Percentiles rank a stretch among this genome's conserved stretches.
These are phyloP conservation scores for Penicillium concentricum DNA, from an alignment of 2,329 filamentous ascomycete genomes.

Conservation along the genomic window DNA sequence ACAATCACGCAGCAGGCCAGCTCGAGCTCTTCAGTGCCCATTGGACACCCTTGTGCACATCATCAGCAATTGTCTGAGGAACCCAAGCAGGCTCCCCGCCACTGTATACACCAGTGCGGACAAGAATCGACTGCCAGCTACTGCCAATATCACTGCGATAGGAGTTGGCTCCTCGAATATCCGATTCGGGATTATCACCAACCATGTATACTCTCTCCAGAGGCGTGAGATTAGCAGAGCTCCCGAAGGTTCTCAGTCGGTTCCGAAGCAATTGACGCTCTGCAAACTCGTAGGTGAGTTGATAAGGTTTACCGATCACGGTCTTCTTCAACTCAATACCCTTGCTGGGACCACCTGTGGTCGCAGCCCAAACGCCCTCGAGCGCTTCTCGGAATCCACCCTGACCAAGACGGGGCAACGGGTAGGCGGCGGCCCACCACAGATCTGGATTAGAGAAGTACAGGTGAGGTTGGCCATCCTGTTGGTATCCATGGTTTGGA, in stretches of 20 bases:
- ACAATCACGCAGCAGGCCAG: slow-evolving; percentile 25
- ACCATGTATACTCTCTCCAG: slow-evolving; percentile 87
- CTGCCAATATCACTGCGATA: slow-evolving; percentile 66
- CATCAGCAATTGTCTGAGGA: slow-evolving; percentile 66
- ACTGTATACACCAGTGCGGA: slow-evolving; percentile 75
- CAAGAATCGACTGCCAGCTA: slow-evolving; percentile 75
- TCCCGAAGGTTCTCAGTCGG: slow-evolving; percentile 50
- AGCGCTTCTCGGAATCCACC: slow-evolving; percentile 85
- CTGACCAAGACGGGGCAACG: slow-evolving; percentile 82
- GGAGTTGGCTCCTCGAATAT: slow-evolving; percentile 82
- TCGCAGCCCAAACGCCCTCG: slow-evolving; percentile 72
- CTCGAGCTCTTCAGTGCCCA: slow-evolving; percentile 66
- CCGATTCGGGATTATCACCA: slow-evolving; percentile 84
- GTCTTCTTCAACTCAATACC: slow-evolving; percentile 60
- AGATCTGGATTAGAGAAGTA: slow-evolving; percentile 92
- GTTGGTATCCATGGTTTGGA: slow-evolving; percentile 75
- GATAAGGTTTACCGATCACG: slow-evolving; percentile 79
- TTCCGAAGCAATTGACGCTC: slow-evolving; percentile 69
- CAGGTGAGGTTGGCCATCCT: slow-evolving; percentile 74
- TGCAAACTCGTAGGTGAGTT: slow-evolving; percentile 77
- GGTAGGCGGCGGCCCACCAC: slow-evolving; percentile 82
- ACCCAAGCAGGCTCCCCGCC: slow-evolving; percentile 57
- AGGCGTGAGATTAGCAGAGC: slow-evolving; percentile 37
- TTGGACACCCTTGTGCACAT: slow-evolving; percentile 73
- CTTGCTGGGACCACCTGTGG: slow-evolving; percentile 60